Base-by-base conservation (phyloP, 805 yeast species). In the Candida anglica region DNA sequence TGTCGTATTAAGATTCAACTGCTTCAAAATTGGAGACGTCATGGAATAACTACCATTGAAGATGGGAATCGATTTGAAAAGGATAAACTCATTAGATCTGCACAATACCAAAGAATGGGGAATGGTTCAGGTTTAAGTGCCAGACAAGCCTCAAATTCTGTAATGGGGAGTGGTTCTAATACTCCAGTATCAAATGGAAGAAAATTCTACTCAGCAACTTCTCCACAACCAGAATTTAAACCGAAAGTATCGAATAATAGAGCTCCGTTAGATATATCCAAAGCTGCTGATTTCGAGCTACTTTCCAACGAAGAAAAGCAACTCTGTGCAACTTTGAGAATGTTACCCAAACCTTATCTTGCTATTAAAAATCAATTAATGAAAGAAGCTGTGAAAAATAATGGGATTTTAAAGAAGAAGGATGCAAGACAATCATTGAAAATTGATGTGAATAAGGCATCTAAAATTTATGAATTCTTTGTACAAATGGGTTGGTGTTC, bases 291-390 rank as follows among this genome's bases (percentile, higher is more conserved):
- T 53, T 85, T 75, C 40, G 88, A 86, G 26, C 60, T 93, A 37
- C 64, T 93, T 31, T 82, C 94, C 1, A 75, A 79, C n/a, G 96
- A 86, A 36, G 99, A 93, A 54, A 91, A 83, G 54, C 78, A 76
- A 35, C 61, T 93, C 30, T 94, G 98, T 61, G 71, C 89, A 4
- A 83, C 79, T 31, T 67, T 94, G 41, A 77, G 95, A 42, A 81
- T 94, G 8, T 61, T 84, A 37, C 98, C 99, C 11, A 91, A 93
- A 56, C 95, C 98, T 3, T 93, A 91, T 52, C 65, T 93, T 40
- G 96, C 95, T 2, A 86, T 93, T 43, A 93, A 93, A 53, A 95
- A 86, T 54, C 78, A 86, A 3, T 59, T 93, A 36, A 87, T 93
- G 68, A 77, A 94, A 47, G 96, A 89, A 52, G 77, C 94, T 20